Conservation (phyloP, 2,329 filamentous ascomycete species). For the Mariannaea elegans region DNA sequence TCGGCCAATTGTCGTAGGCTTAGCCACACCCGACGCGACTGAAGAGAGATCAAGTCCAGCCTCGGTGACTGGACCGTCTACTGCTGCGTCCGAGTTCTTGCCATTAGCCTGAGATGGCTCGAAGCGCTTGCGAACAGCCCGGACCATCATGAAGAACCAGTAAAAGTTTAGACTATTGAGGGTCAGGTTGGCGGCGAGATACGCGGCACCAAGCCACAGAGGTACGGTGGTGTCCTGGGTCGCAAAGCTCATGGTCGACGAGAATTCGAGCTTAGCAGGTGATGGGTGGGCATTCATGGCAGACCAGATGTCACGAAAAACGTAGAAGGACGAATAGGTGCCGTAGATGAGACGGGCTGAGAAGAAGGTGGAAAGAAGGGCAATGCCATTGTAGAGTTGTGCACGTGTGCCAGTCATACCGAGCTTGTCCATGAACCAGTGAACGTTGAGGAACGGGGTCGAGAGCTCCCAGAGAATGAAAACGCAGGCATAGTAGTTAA, state of each 20-base stretch:
- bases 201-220: slow-evolving; percentile 73
- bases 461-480: slow-evolving; percentile 92
- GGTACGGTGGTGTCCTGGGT: slow-evolving; percentile 64
- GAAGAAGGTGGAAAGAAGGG: slow-evolving; percentile 79
- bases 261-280: slow-evolving; percentile 34
- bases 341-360: slow-evolving; percentile 81
- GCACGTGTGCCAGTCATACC: slow-evolving; percentile 77
- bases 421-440: slow-evolving; percentile 93
- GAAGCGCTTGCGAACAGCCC: slow-evolving; percentile 80
- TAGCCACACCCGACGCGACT: slow-evolving; percentile 40
- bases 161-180: slow-evolving; percentile 82
- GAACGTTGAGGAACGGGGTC: slow-evolving; percentile 84
- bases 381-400: slow-evolving; percentile 81
- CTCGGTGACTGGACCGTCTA: slow-evolving; percentile 33
- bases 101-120: slow-evolving; percentile 54
- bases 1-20: slow-evolving; percentile 25
- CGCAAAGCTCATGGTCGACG: slow-evolving; percentile 53
- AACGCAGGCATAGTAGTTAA: slow-evolving; percentile 82
- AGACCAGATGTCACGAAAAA: slow-evolving; percentile 75
- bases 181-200: slow-evolving; percentile 74
- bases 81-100: slow-evolving; percentile 37
- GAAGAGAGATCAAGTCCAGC: slow-evolving; percentile 43
- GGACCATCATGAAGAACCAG: slow-evolving; percentile 90
- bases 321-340: slow-evolving; percentile 73
- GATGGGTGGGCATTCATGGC: slow-evolving; percentile 53